Conservation (phyloP, 1,284 basidiomycete genomes). For the Tilletia indica region DNA sequence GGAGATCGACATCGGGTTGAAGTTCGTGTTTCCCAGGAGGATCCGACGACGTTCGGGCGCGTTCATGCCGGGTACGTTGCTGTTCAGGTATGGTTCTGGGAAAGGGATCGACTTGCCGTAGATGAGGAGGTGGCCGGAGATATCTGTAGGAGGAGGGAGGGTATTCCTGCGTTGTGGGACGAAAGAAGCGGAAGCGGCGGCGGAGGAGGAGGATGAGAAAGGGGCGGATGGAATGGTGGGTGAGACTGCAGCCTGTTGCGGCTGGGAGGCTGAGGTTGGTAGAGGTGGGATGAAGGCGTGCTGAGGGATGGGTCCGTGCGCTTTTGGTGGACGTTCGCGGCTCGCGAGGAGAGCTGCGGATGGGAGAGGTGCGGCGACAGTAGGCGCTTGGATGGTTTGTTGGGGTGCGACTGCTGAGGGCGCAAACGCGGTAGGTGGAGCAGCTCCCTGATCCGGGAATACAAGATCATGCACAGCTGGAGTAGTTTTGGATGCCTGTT, state of each 20-base stretch:
- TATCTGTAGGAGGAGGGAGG: constrained; percentile 16
- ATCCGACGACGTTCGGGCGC: neutral
- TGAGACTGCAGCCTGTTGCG: neutral
- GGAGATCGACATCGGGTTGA: constrained; percentile 34
- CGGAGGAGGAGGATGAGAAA: neutral
- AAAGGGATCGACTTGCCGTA: constrained; percentile 41
- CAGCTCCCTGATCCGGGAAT: constrained; percentile 11
- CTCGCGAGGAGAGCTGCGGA: neutral
- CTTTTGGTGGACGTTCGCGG: constrained; percentile 8
- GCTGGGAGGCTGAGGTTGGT: neutral
- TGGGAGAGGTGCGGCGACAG: neutral
- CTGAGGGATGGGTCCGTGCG: neutral
- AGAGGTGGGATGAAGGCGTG: neutral
- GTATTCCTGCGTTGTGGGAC: constrained; percentile 11
- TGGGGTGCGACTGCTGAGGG: neutral
- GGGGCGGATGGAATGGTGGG: constrained; percentile 8
- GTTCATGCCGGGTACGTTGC: constrained; percentile 5
- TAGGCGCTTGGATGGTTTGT: neutral
- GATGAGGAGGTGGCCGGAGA: constrained; percentile 23
- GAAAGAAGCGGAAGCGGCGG: neutral
- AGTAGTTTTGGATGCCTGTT: neutral
- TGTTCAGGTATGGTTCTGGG: constrained; percentile 23
- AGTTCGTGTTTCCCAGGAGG: constrained; percentile 22
- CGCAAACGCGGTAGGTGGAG: constrained; percentile 14
- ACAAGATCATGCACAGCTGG: constrained; percentile 22